phyloP scores from a whole-genome alignment of 2,329 filamentous ascomycete species.

The Pestalotiopsis sp. region DNA sequence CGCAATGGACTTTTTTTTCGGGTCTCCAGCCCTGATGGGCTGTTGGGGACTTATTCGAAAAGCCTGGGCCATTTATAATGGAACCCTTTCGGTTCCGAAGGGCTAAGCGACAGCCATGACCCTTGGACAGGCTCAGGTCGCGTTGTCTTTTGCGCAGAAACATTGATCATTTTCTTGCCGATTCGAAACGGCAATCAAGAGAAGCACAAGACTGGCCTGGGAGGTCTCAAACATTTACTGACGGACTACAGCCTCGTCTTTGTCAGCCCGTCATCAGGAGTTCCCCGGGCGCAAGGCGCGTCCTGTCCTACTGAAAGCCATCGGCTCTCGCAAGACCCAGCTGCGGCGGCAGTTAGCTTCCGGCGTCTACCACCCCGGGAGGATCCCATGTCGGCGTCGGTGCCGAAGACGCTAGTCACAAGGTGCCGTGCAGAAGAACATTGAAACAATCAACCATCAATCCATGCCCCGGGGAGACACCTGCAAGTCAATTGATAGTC shows the following conservation, averaged over 20 bases:
- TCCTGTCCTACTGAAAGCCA: not conserved
- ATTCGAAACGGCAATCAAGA: not conserved
- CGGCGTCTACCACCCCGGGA: not conserved
- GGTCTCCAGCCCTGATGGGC: not conserved
- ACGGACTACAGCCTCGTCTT: no score
- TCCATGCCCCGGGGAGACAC: not conserved
- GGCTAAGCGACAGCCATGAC: not conserved
- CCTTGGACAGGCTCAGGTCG: not conserved
- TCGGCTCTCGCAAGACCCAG: not conserved
- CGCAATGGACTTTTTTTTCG: not conserved
- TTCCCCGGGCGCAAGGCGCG: no score
- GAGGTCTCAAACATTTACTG: no score
- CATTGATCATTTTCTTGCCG: not conserved
- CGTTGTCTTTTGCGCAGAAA: not conserved
- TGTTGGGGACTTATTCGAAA: not conserved
- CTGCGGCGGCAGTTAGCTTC: not conserved
- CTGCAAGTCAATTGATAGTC: not conserved
- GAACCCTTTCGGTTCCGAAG: not conserved
- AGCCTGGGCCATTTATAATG: not conserved
- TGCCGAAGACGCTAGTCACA: not conserved
- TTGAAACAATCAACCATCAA: no score
- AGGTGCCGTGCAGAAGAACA: not conserved
- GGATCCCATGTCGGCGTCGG: not conserved
- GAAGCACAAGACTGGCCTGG: no score
- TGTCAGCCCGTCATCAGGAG: no score